Conservation (phyloP, 2,329 filamentous ascomycete genomes). For the Xylaria sp. region DNA sequence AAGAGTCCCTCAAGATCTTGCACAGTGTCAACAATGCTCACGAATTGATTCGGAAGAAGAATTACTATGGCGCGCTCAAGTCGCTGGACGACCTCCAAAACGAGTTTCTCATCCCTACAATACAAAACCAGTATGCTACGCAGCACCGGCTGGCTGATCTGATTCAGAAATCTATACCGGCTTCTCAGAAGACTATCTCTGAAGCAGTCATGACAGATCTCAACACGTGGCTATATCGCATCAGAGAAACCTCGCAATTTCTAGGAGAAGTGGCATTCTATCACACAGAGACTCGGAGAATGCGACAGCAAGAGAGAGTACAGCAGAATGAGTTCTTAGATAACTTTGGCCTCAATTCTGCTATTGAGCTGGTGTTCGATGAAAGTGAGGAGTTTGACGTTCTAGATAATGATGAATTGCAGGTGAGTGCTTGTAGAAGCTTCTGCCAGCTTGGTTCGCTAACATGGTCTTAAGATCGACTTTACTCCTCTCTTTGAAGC, state of each 20-base stretch:
- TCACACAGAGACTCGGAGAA: conserved; percentile 86
- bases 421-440: conserved; percentile 43
- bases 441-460: neutral
- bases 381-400: conserved; percentile 96
- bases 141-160: conserved; percentile 94
- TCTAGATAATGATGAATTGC: conserved; percentile 90
- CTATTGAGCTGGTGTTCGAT: conserved; percentile 93
- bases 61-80: conserved; percentile 92
- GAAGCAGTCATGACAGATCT: conserved; percentile 97
- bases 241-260: conserved; percentile 95
- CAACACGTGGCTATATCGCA: conserved; percentile 95
- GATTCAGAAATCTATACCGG: conserved; percentile 94
- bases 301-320: conserved; percentile 80
- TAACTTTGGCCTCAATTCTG: conserved; percentile 91
- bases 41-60: conserved; percentile 88
- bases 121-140: conserved; percentile 83
- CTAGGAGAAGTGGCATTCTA: conserved; percentile 96
- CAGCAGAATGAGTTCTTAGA: conserved; percentile 76
- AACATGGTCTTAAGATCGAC: conserved; percentile 62
- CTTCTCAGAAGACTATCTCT: conserved; percentile 89
- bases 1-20: conserved; percentile 89
- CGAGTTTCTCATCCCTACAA: conserved; percentile 78
- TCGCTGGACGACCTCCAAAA: conserved; percentile 95
- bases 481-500: conserved; percentile 95
- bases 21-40: conserved; percentile 93